phyloP scores from a whole-genome alignment of 1,139 yeast species.

The Yamadazyma epiphylla region DNA sequence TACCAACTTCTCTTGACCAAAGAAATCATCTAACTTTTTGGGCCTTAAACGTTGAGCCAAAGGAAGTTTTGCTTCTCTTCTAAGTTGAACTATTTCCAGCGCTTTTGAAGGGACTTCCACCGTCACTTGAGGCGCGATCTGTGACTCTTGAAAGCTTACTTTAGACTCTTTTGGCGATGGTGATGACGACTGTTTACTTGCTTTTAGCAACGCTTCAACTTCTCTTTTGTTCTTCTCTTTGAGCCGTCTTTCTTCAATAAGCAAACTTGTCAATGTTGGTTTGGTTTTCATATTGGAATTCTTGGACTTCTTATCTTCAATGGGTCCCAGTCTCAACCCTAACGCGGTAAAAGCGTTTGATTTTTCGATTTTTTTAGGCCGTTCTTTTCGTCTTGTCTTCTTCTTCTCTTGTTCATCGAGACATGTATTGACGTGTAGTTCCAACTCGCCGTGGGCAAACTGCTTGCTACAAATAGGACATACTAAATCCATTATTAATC shows the following conservation, averaged over 20 bases:
- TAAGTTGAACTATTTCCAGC: conserved; percentile 24
- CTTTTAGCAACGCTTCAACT: conserved; percentile 6
- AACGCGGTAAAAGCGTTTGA: conserved; percentile 22
- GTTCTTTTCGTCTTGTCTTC: conserved; percentile 1
- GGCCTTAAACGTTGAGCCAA: conserved; percentile 88
- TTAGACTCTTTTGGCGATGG: conserved; percentile 1
- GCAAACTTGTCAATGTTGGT: conserved; percentile 27
- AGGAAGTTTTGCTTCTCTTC: conserved; percentile 56
- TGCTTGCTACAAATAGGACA: not conserved
- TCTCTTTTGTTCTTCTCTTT: conserved; percentile 13
- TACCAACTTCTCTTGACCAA: conserved; percentile 82
- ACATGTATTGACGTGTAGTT: conserved; percentile 3
- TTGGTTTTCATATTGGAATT: conserved; percentile 17
- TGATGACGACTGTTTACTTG: conserved; percentile 1
- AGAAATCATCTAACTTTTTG: conserved; percentile 62
- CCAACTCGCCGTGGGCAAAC: not conserved
- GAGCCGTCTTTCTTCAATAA: conserved; percentile 30
- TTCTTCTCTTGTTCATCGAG: conserved; percentile 9
- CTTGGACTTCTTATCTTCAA: conserved; percentile 16
- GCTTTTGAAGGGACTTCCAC: conserved; percentile 12
- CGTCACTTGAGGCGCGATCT: conserved; percentile 9
- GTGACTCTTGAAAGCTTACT: conserved; percentile 1
- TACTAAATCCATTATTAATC: not conserved
- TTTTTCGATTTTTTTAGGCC: not conserved
- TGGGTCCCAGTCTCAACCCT: conserved; percentile 27